Evolutionary conservation across 169 alveolate species (phyloP), one percentile per base, ranked within the genome.

Genomic region (Prorocentrum cordatum): DNA sequence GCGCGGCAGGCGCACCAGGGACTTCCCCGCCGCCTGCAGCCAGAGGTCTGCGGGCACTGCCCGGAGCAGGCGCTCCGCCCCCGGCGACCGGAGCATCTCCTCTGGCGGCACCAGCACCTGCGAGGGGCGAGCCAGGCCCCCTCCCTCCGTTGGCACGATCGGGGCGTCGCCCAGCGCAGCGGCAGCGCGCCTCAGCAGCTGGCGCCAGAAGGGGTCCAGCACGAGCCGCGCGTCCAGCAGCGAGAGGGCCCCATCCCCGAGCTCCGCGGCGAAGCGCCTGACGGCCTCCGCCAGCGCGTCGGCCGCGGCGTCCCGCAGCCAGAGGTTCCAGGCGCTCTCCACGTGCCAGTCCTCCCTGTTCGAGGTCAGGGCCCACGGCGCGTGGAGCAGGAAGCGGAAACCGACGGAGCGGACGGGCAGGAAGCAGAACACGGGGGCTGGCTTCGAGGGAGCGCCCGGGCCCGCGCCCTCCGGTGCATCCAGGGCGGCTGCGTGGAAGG

Each of bases 141-240:
- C 86, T 3, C 86, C 86, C 47, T 54, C 5, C 22, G 54, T 72
- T 9, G 86, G 61, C 24, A 75, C 72, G 31, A 75, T 72, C 9
- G 86, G 86, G 5, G 86, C 86, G 27, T 75, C 86, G 58, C 86
- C 86, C 67, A 75, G 32, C 5, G 20, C 16, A 16, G 22, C 27
- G 59, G 54, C 86, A 0, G 86, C 86, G n/a, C 54, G 27, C 24
- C 54, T 72, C 24, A 75, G 66, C 72, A 75, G 36, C 32, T 72
- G 86, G 4, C 86, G 67, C 86, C 86, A 75, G 39, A 75, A 75
- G 12, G 86, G 86, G 33, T 75, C 86, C 50, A 75, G 72, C 29
- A 75, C 86, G 1, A 54, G 86, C 9, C 86, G 38, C 10, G 61
- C 62, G 27, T 75, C 86, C 72, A 75, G n/a, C 86, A 75, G 35